Evolutionary conservation across 2,329 filamentous ascomycete genomes (phyloP).

Genomic region (Clarireedia hainanense): DNA sequence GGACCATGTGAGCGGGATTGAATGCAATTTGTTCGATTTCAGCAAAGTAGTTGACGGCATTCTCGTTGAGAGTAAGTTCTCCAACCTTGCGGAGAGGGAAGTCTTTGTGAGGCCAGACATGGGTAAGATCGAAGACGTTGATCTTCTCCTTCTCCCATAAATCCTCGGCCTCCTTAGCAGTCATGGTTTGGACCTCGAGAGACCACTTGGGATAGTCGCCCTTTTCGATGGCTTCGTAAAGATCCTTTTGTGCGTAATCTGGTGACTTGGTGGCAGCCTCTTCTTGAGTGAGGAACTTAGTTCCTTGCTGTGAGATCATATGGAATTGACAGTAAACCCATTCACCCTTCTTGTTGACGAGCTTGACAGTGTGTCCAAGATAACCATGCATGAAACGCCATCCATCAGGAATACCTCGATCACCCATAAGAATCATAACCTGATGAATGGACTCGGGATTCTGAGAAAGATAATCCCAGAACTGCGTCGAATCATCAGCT

Average conservation of each 20-base stretch:
- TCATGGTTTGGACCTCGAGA: constrained; percentile 45
- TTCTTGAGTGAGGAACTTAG: constrained; percentile 42
- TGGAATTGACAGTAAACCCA: constrained; percentile 49
- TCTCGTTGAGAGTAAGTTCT: constrained; percentile 40
- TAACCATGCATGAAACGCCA: constrained; percentile 49
- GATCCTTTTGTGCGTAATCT: constrained; percentile 43
- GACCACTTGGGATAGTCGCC: constrained; percentile 48
- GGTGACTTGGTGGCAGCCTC: constrained; percentile 37
- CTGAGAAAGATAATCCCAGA: constrained; percentile 20
- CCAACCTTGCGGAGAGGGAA: constrained; percentile 43
- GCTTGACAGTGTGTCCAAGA: constrained; percentile 47
- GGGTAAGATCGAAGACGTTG: constrained; percentile 47
- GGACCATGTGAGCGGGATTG: constrained; percentile 55
- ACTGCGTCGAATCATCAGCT: constrained; percentile 45
- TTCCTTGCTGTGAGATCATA: constrained; percentile 44
- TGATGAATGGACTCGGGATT: constrained; percentile 49
- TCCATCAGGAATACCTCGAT: constrained; percentile 46
- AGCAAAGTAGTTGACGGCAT: constrained; percentile 49
- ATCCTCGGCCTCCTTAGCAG: constrained; percentile 42
- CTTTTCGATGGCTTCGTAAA: constrained; percentile 44
- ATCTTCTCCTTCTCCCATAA: constrained; percentile 32
- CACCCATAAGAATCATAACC: constrained; percentile 50
- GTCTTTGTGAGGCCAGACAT: constrained; percentile 42
- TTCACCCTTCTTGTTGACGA: constrained; percentile 44
- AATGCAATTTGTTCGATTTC: constrained; percentile 64